These are phyloP conservation scores for Malassezia vespertilionis DNA, from an alignment of 1,284 basidiomycete species.

Conservation along the genomic window DNA sequence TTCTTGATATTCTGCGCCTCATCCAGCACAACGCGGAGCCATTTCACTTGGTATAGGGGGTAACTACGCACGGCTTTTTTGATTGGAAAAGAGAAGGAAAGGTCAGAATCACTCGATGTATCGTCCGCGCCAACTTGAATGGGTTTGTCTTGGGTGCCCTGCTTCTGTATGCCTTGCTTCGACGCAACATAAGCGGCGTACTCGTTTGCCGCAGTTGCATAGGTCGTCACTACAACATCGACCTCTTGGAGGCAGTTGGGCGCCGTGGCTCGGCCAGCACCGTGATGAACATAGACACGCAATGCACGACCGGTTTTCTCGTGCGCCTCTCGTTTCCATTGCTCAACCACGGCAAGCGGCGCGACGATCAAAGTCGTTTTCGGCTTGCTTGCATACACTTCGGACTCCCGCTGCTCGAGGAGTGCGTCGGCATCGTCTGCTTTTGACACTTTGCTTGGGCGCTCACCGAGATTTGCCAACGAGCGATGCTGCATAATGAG, in stretches of 20 bases:
- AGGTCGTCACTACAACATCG: slow-evolving; percentile 43
- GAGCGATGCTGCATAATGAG: slow-evolving; percentile 56
- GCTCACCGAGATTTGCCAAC: neutral
- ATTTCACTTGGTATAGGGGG: slow-evolving; percentile 68
- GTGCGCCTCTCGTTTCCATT: slow-evolving; percentile 78
- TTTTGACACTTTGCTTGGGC: neutral
- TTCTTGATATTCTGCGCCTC: slow-evolving; percentile 99
- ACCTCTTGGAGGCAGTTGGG: slow-evolving; percentile 1
- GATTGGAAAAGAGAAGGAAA: too few relatives aligned
- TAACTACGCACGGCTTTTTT: neutral
- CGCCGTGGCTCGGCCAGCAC: slow-evolving; percentile 25
- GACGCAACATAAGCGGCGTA: slow-evolving; percentile 17
- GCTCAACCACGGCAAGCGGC: slow-evolving; percentile 62
- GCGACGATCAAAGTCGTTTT: slow-evolving; percentile 42
- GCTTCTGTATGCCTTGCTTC: neutral
- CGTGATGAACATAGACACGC: slow-evolving; percentile 40
- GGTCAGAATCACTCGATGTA: slow-evolving; percentile 15
- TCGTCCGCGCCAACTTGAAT: slow-evolving; percentile 50
- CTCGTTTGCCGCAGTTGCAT: slow-evolving; percentile 34
- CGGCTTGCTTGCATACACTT: slow-evolving; percentile 7
- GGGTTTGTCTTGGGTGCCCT: slow-evolving; percentile 31
- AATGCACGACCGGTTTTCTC: slow-evolving; percentile 57
- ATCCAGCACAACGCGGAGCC: slow-evolving; percentile 77
- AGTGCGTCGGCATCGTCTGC: neutral
- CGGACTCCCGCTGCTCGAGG: slow-evolving; percentile 1